Evolutionary conservation across 1,139 yeast species (phyloP), one percentile per base, ranked within the genome.

Genomic region (Eremothecium coryli): DNA sequence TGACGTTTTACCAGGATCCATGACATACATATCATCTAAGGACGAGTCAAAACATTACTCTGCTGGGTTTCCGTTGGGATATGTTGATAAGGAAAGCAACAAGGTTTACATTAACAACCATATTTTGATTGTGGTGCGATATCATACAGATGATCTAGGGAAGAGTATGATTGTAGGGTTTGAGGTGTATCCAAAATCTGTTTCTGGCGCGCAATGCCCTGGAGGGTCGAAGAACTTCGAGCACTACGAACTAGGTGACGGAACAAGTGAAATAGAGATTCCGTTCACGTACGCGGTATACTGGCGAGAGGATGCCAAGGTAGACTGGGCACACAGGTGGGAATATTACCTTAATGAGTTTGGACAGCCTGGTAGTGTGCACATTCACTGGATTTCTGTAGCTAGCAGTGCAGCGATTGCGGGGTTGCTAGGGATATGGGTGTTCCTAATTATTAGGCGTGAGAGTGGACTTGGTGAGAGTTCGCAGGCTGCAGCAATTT

Each of bases 151-250:
- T 45, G 50, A 61, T 44, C 49, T 58, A 13, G 68, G 68, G 3
- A 56, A 63, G 34, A 64, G 70, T 45, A 70, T 82, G 2, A 82
- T 86, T 46, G 95, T 85, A 15, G 96, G 95, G 0, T 82, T 85
- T 48, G 96, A 86, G 60, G 85, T 84, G 6, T 85, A 85, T 50
- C 95, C 95, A 8, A 79, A 76, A 55, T 79, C 93, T 38, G 88
- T 82, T 10, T 64, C 70, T 32, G 78, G 75, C 50, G 71, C 62
- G 43, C 65, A 66, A 26, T 80, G 90, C 52, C 88, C 88, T 2
- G 86, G 86, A 5, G 72, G 79, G 2, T 65, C 77, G 3, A 74
- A 70, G 44, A 58, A 70, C 47, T 78, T 67, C 52, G 62, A 68
- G 30, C 72, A 76, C 45, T 73, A 66, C 46, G 72, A 76, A 29